phyloP scores from a whole-genome alignment of 1,284 basidiomycete genomes.

The Melanopsichium pennsylvanicum region DNA sequence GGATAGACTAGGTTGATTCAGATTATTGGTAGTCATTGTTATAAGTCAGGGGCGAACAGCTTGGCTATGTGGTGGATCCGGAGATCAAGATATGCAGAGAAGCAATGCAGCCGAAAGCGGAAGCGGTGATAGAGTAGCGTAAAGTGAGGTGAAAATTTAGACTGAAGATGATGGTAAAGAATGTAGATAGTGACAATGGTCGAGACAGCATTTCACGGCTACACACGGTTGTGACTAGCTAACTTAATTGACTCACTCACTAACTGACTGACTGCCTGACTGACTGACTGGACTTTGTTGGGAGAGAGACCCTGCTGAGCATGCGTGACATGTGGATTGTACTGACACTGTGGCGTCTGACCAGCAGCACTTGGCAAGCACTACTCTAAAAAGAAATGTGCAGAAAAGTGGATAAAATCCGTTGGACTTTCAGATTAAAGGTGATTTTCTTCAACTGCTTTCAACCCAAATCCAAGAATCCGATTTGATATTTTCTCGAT shows the following conservation, averaged over 20 bases:
- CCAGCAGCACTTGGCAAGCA: background rate
- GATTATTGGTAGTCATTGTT: conserved; percentile 44
- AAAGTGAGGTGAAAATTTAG: background rate
- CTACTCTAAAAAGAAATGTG: background rate
- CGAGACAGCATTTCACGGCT: no score
- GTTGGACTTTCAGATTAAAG: no score
- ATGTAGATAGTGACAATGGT: no score
- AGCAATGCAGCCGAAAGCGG: background rate
- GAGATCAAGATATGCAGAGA: background rate
- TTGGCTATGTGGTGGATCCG: conserved; percentile 19
- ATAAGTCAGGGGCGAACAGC: conserved; percentile 38
- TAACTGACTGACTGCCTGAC: background rate
- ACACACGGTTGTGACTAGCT: no score
- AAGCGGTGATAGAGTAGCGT: background rate
- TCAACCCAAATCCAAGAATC: no score
- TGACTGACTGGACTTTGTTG: no score
- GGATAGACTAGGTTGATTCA: conserved; percentile 47
- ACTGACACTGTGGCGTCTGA: no score
- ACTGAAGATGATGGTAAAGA: no score
- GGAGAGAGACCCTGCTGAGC: no score
- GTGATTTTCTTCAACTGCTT: background rate
- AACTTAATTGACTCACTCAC: no score
- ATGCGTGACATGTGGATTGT: no score
- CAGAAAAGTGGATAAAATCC: background rate
- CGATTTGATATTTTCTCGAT: no score